Percentiles rank a stretch among this genome's conserved stretches.
Conservation (phyloP, 768 basidiomycete genomes). For the Pisolithus tinctorius region DNA sequence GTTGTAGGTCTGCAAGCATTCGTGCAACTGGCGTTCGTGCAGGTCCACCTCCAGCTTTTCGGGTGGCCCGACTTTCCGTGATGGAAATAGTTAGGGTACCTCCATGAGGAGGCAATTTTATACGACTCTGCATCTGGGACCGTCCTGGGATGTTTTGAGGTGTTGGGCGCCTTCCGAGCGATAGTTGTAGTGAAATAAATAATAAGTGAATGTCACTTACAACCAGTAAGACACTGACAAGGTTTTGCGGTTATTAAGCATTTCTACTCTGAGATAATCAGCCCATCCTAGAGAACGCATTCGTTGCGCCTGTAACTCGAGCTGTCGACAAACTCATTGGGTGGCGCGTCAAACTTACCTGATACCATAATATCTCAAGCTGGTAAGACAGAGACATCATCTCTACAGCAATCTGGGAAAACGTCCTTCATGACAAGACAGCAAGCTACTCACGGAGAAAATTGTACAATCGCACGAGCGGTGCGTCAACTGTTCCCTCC, state of each 20-base stretch:
- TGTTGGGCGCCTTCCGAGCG: conserved; percentile 32
- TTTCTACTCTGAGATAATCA: conserved; percentile 63
- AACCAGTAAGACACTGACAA: conserved; percentile 84
- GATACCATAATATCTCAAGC: conserved; percentile 81
- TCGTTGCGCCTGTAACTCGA: conserved; percentile 47
- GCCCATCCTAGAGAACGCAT: conserved; percentile 86
- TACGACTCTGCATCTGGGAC: conserved; percentile 20
- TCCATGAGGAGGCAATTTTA: conserved; percentile 53
- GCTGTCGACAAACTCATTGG: background rate
- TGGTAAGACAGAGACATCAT: conserved; percentile 92
- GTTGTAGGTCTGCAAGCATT: conserved; percentile 56
- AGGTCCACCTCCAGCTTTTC: conserved; percentile 36
- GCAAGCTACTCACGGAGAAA: conserved; percentile 65
- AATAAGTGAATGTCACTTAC: conserved; percentile 34
- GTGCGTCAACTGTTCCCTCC: conserved; percentile 65
- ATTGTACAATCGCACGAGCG: conserved; percentile 80
- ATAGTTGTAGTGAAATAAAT: conserved; percentile 1
- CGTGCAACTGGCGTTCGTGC: conserved; percentile 48
- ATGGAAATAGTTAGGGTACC: conserved; percentile 73
- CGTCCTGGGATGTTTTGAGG: conserved; percentile 24
- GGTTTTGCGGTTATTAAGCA: conserved; percentile 60
- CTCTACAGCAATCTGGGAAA: conserved; percentile 38
- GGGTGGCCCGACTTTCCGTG: conserved; percentile 39
- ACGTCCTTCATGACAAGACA: background rate
- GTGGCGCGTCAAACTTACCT: conserved; percentile 30